Evolutionary conservation across 2,329 filamentous ascomycete genomes (phyloP), one percentile per base, ranked within the genome.

Genomic region (Chrysosphaeria jannelii): DNA sequence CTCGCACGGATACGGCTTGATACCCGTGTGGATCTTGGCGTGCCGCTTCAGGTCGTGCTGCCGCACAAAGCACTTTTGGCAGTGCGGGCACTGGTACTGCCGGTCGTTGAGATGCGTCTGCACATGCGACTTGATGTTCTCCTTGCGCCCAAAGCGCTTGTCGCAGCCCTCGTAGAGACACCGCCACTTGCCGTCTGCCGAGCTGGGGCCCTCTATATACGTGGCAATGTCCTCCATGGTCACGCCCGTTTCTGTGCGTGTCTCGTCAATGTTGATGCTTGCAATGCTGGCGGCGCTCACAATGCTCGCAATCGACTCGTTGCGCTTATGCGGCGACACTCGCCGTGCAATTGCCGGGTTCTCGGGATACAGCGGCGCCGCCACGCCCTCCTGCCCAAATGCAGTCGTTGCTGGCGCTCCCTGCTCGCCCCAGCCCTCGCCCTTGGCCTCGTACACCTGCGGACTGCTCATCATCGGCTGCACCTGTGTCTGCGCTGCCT

Each of bases 121-220:
- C 9, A 97, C 75, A 42, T 97, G 85, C 1, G 79, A 89, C 42
- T 90, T 89, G 51, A 93, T 91, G 46, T 97, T 93, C 44, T 97
- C 85, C 43, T 91, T 89, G 34, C 85, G 64, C n/a, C 79, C 81
- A 39, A 97, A 93, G 25, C 66, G 62, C 44, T 90, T 89, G 34
- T 66, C 60, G 44, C 85, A 97, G 14, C 65, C 66, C 6, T 44
- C 54, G 27, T 49, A 79, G n/a, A 61, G 45, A 39, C 72, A 85
- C 5, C 65, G 51, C 68, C 70, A 85, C 43, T 76, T 78, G 34
- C 67, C 66, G 34, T 78, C 70, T n/a, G 43, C 40, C 3, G 62
- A 50, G 34, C 75, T 69, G 0, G 71, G 71, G 1, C 68, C 69
- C 23, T 57, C 53, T 34, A 81, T 81, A 42, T 56, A 75, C 23